Conservation (phyloP, 2,329 filamentous ascomycete species). For the Ceratocystiopsis sp. region DNA sequence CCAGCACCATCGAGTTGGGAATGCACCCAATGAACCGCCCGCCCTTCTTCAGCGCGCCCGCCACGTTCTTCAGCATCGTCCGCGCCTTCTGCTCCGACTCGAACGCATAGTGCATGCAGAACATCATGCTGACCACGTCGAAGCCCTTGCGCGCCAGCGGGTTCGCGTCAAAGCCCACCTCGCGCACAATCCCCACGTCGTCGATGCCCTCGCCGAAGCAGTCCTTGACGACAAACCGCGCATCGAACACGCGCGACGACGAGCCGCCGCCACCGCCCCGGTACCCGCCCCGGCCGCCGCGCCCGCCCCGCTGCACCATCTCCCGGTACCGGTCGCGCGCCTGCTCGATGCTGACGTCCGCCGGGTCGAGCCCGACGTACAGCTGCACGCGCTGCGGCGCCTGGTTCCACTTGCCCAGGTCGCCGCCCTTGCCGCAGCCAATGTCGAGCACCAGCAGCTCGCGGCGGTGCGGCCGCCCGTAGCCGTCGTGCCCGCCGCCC, state of each 20-base stretch:
- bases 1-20: conserved; percentile 88
- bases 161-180: conserved; percentile 76
- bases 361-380: conserved; percentile 88
- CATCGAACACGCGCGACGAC: conserved; percentile 52
- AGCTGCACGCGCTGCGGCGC: conserved; percentile 81
- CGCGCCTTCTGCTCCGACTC: conserved; percentile 80
- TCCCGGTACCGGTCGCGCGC: conserved; percentile 66
- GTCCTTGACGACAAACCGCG: conserved; percentile 78
- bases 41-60: conserved; percentile 78
- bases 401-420: conserved; percentile 89
- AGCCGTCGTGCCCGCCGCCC: conserved; percentile 34
- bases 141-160: conserved; percentile 64
- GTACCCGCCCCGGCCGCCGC: conserved; percentile 33
- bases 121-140: conserved; percentile 97
- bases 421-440: conserved; percentile 92
- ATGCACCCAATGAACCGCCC: conserved; percentile 90
- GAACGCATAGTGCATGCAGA: conserved; percentile 97
- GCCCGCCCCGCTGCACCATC: conserved; percentile 44
- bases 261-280: conserved; percentile 20
- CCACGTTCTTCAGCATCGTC: conserved; percentile 85
- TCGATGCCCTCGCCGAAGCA: conserved; percentile 77
- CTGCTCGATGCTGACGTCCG: conserved; percentile 81
- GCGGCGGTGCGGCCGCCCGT: conserved; percentile 36
- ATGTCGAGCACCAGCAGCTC: conserved; percentile 76
- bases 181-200: conserved; percentile 61